phyloP scores from a whole-genome alignment of 352 stramenopile species.

The Globisporangium recalcitrans region DNA sequence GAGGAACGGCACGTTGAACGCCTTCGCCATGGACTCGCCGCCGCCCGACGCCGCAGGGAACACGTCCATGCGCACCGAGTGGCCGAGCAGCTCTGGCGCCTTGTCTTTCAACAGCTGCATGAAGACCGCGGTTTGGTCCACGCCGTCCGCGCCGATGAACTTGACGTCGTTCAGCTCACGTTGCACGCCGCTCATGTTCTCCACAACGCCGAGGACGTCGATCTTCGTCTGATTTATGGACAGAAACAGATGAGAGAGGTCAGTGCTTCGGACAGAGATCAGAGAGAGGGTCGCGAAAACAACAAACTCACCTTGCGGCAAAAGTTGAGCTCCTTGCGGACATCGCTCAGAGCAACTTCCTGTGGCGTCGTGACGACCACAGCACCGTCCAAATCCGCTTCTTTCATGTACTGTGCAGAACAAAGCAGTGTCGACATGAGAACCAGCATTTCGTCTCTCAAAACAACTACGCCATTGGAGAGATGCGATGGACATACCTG shows the following conservation, averaged over 20 bases:
- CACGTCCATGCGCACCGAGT: conserved; percentile 72
- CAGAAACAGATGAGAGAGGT: neutral
- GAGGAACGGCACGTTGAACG: conserved; percentile 96
- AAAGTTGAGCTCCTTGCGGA: conserved; percentile 99
- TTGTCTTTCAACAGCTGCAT: conserved; percentile 84
- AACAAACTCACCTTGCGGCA: conserved; percentile 91
- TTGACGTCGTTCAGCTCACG: conserved; percentile 71
- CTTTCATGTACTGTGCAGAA: conserved; percentile 95
- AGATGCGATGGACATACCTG: conserved; percentile 46
- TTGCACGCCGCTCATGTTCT: conserved; percentile 98
- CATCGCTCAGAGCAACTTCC: conserved; percentile 98
- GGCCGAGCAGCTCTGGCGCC: conserved; percentile 70
- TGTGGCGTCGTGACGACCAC: conserved; percentile 99
- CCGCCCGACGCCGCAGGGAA: conserved; percentile 87
- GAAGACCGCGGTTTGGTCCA: conserved; percentile 56
- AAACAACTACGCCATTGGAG: neutral
- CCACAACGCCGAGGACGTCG: conserved; percentile 89
- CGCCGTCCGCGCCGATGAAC: conserved; percentile 49
- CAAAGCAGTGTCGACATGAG: neutral
- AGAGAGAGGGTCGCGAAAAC: neutral
- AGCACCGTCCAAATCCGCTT: conserved; percentile 91
- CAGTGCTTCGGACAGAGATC: neutral
- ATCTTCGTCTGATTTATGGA: conserved; percentile 50
- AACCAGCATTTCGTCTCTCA: neutral
- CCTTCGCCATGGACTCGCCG: conserved; percentile 92